phyloP scores from a whole-genome alignment of 1,284 basidiomycete genomes.

The Phellinidium pouzarii region DNA sequence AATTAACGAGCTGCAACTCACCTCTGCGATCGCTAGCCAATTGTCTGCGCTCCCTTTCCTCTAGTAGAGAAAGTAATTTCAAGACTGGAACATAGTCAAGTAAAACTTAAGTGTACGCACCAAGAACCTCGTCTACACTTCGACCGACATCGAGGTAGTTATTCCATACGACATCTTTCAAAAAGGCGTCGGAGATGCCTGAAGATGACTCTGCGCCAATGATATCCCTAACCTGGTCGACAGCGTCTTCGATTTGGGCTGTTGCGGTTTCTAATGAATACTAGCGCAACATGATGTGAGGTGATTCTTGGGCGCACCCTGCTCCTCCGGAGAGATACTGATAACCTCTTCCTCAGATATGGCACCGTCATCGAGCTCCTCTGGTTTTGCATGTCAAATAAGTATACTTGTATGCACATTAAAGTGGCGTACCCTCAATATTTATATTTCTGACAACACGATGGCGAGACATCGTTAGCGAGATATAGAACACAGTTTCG shows the following conservation, averaged over 20 bases:
- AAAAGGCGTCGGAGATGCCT: conserved; percentile 65
- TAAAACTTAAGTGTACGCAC: conserved; percentile 35
- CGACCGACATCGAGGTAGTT: conserved; percentile 82
- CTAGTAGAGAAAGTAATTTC: conserved; percentile 29
- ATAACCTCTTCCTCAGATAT: conserved; percentile 60
- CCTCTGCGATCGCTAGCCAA: conserved; percentile 74
- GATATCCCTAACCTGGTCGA: conserved; percentile 60
- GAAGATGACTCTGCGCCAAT: conserved; percentile 62
- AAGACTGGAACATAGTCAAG: neutral
- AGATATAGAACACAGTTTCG: neutral
- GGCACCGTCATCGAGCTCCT: conserved; percentile 70
- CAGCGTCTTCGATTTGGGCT: conserved; percentile 70
- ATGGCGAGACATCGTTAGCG: conserved; percentile 73
- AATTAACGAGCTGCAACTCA: conserved; percentile 41
- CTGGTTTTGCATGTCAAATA: conserved; percentile 33
- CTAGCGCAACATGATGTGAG: neutral
- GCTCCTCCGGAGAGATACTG: conserved; percentile 63
- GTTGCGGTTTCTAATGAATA: conserved; percentile 8
- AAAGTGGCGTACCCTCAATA: conserved; percentile 56
- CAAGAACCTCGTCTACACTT: conserved; percentile 66
- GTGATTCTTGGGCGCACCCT: no score
- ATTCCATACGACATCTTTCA: conserved; percentile 85
- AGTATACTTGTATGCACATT: conserved; percentile 20
- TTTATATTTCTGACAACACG: conserved; percentile 87
- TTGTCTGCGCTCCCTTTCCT: conserved; percentile 50